Conservation (phyloP, 495 filamentous ascomycete genomes). For the Glutinoglossum americanum region DNA sequence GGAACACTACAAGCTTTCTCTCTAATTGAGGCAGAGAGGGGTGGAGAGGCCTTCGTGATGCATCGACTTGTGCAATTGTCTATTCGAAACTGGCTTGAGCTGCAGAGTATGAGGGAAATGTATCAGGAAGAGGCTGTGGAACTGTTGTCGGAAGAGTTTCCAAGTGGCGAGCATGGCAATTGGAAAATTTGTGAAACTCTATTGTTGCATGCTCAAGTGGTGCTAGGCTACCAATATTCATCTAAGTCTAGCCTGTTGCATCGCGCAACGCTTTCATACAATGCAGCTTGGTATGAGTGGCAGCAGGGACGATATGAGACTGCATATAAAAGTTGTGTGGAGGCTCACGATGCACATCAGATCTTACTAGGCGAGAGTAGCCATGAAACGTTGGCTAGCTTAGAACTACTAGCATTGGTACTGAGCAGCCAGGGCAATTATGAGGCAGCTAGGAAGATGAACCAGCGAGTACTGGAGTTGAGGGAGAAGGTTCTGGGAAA, state of each 20-base stretch:
- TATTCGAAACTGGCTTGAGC: slow-evolving; percentile 21
- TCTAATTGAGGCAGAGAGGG: slow-evolving; percentile 14
- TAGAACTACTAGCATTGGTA: not conserved
- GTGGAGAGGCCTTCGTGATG: slow-evolving; percentile 14
- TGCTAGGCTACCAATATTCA: too few species aligned
- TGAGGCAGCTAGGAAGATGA: too few species aligned
- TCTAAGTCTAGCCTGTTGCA: too few species aligned
- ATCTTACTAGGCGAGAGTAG: not conserved
- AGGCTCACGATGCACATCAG: not conserved
- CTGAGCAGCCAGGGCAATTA: not conserved
- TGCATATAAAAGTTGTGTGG: not conserved
- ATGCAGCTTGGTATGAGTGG: too few species aligned
- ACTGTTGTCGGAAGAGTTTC: not conserved
- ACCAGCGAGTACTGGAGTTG: too few species aligned
- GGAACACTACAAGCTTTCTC: slow-evolving; percentile 23
- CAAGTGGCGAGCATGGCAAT: too few species aligned
- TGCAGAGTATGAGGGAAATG: slow-evolving; percentile 7
- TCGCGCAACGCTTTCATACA: too few species aligned
- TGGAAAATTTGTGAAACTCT: too few species aligned
- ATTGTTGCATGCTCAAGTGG: too few species aligned
- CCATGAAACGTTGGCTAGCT: not conserved
- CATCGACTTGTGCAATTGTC: slow-evolving; percentile 25
- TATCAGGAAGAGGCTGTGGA: slow-evolving; percentile 18
- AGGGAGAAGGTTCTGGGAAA: too few species aligned
- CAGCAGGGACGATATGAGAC: too few species aligned